phyloP scores from a whole-genome alignment of 805 yeast genomes.

The Wickerhamomyces chambardii region DNA sequence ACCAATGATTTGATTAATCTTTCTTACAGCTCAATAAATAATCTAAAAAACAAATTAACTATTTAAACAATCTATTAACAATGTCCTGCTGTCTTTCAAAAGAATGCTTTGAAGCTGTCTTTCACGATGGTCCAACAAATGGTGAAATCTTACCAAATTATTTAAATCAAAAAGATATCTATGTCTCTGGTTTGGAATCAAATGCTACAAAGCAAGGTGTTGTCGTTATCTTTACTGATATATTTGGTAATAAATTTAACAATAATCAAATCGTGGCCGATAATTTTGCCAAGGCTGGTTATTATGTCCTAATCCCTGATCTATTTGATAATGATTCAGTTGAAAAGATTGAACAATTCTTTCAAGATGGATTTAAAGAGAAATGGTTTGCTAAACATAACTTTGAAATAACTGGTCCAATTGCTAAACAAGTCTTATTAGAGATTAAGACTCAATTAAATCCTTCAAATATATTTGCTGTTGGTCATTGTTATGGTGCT shows the following conservation, averaged over 20 bases:
- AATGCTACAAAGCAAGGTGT: slow-evolving; percentile 12
- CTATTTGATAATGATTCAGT: slow-evolving; percentile 41
- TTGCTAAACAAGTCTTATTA: slow-evolving; percentile 34
- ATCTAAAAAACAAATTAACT: too few species aligned
- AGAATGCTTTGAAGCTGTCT: background rate
- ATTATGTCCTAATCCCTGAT: slow-evolving; percentile 62
- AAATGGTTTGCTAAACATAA: slow-evolving; percentile 46
- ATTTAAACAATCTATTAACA: background rate
- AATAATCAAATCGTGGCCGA: slow-evolving; percentile 56
- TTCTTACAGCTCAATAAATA: too few species aligned
- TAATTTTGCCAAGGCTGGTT: slow-evolving; percentile 47
- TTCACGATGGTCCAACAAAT: background rate
- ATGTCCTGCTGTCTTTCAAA: background rate
- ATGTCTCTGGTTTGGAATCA: background rate
- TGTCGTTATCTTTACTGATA: slow-evolving; percentile 55
- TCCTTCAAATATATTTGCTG: slow-evolving; percentile 39
- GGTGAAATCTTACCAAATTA: background rate
- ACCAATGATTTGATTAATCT: too few species aligned
- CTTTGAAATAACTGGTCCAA: slow-evolving; percentile 29
- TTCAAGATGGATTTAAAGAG: slow-evolving; percentile 11
- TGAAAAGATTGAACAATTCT: slow-evolving; percentile 15
- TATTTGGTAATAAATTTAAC: slow-evolving; percentile 46
- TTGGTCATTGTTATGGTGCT: slow-evolving; percentile 82
- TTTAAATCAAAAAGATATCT: background rate
- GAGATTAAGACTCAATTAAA: slow-evolving; percentile 30